These are phyloP conservation scores for Closterium sp. DNA, from an alignment of 139 green algal genomes.

Conservation along the genomic window DNA sequence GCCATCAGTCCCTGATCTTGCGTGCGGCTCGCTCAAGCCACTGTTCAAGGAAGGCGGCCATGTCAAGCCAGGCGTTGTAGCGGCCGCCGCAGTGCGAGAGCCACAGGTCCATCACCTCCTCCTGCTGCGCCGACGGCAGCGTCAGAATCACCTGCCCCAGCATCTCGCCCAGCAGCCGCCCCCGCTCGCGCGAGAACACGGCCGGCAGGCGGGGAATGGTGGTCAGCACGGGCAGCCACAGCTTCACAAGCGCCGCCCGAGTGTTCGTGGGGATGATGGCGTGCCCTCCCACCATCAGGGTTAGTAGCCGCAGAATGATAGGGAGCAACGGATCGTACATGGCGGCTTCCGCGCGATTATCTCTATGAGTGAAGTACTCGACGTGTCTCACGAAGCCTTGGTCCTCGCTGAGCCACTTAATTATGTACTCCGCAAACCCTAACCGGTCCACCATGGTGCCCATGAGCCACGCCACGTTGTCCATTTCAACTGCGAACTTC, in stretches of 20 bases:
- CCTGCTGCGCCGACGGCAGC: constrained; percentile 1
- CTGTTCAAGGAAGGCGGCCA: neutral
- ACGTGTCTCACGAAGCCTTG: neutral
- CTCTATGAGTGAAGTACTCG: neutral
- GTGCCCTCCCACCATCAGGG: neutral
- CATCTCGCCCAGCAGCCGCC: constrained; percentile 4
- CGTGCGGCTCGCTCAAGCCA: neutral
- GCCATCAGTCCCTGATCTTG: neutral
- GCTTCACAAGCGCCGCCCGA: neutral
- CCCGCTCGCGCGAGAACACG: neutral
- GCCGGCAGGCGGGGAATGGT: neutral
- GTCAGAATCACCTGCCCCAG: constrained; percentile 1
- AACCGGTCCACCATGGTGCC: neutral
- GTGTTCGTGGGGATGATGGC: constrained; percentile 1
- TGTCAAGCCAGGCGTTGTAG: constrained; percentile 9
- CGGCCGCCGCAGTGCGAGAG: neutral
- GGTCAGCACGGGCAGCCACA: constrained; percentile 2
- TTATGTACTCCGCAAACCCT: neutral
- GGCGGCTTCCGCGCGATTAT: neutral
- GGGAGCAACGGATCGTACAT: constrained; percentile 1
- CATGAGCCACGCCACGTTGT: constrained; percentile 11
- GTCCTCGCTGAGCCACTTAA: constrained; percentile 8
- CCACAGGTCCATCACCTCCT: constrained; percentile 5
- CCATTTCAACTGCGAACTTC: neutral
- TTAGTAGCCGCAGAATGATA: neutral